phyloP scores from a whole-genome alignment of 306 rosid genomes.

The Casuarina glauca region DNA sequence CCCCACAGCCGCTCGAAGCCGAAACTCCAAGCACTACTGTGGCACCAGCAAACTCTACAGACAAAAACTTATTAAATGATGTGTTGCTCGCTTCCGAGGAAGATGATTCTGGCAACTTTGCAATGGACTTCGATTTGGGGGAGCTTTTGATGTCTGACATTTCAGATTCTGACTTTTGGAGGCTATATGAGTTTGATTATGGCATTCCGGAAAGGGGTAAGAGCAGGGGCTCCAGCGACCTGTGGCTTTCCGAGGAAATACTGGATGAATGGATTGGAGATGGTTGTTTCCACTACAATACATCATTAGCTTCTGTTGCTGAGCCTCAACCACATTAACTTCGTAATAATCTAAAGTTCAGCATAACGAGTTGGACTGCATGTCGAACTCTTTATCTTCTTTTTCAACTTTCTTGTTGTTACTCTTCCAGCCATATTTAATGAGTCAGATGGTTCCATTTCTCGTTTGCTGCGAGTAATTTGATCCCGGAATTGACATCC shows the following conservation, averaged over 20 bases:
- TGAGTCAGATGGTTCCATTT: too few species aligned
- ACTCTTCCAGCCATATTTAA: too few species aligned
- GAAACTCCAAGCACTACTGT: neutral
- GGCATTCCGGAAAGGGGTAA: neutral
- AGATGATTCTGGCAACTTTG: neutral
- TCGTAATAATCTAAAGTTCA: too few species aligned
- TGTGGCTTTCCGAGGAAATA: neutral
- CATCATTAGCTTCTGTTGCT: neutral
- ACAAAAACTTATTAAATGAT: neutral
- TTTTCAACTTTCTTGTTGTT: too few species aligned
- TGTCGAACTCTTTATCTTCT: too few species aligned
- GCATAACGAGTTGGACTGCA: too few species aligned
- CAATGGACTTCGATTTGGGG: neutral
- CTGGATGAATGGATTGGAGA: neutral
- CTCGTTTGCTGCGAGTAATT: too few species aligned
- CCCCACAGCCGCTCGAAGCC: neutral
- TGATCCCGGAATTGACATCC: too few species aligned
- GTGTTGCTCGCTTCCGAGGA: neutral
- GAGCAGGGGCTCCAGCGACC: neutral
- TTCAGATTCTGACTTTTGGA: neutral
- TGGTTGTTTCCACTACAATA: neutral
- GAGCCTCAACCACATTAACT: too few species aligned
- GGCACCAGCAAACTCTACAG: neutral
- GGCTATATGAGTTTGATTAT: neutral
- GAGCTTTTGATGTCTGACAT: neutral